Evolutionary conservation across 1,284 basidiomycete genomes (phyloP), one percentile per base, ranked within the genome.

Genomic region (Erythrobasidium hasegawianum): DNA sequence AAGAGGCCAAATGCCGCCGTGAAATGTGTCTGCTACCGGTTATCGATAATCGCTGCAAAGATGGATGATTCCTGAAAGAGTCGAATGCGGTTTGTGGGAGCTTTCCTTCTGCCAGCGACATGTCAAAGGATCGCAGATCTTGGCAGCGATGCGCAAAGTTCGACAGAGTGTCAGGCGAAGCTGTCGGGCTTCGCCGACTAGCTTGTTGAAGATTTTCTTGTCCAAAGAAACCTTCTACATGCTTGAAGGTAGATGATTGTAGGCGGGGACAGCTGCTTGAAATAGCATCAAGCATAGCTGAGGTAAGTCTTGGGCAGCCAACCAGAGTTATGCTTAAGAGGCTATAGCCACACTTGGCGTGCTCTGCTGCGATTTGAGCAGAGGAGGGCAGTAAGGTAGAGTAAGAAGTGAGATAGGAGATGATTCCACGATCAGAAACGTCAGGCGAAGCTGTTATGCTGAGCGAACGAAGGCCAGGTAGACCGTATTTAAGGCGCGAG

Each of bases 391-490:
- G n/a, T n/a, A n/a, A n/a, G n/a, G n/a, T n/a, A 16, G 4, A 33
- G 5, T 5, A 22, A 3, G n/a, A n/a, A 13, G 38, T 33, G 8
- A 68, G 53, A 56, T 62, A 68, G 24, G 27, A 47, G 22, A 22
- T n/a, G 1, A 68, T 40, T 1, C 59, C 66, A 10, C 56, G 53
- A 26, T 61, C 59, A 26, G 66, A 61, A 14, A 68, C 29, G 58
- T 68, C 66, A 18, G 66, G 66, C 18, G 66, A 68, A 16, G 66
- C 53, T 33, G 54, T 56, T 41, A 68, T 60, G 29, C 41, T 45
- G 18, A 68, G 40, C 14, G 57, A 59, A 10, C 29, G 22, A 5
- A 68, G 66, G 29, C 66, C 66, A 24, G 66, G 59, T 26, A 56
- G 33, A 16, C 43, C 20, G 16, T 38, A 10, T 16, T 8, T 1